phyloP scores from a whole-genome alignment of 345 rosid genomes.

The Dipteronia sinensis region DNA sequence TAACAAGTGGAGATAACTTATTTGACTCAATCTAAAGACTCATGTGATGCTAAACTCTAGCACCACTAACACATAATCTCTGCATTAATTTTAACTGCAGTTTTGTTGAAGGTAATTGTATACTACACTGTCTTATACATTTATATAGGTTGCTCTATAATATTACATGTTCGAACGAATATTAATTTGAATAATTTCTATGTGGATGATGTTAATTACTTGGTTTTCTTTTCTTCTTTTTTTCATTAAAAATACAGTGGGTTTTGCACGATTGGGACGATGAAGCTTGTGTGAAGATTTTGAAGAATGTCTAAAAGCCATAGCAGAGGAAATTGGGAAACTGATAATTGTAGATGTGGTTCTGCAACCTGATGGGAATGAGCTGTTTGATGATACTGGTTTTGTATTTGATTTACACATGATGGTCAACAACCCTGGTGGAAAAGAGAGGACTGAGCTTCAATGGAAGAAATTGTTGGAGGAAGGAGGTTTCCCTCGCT shows the following conservation, averaged over 20 bases:
- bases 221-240: no score
- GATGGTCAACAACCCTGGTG: constrained; percentile 30
- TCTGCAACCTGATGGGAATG: constrained; percentile 19
- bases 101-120: constrained; percentile 33
- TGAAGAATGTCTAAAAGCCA: constrained; percentile 34
- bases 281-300: constrained; percentile 27
- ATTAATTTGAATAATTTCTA: background rate
- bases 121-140: background rate
- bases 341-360: constrained; percentile 31
- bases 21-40: no score
- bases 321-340: constrained; percentile 29
- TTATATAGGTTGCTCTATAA: no score
- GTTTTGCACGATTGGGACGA: constrained; percentile 36
- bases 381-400: constrained; percentile 17
- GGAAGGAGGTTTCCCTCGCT: constrained; percentile 38
- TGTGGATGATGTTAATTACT: no score
- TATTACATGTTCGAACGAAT: no score
- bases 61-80: no score
- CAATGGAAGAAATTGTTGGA: constrained; percentile 39
- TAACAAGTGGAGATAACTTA: no score
- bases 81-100: no score
- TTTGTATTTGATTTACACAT: constrained; percentile 34
- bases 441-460: constrained; percentile 36
- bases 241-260: constrained; percentile 13
- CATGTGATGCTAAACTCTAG: no score